Conservation (phyloP, 2,329 filamentous ascomycete genomes). For the Penicillium oxalicum region DNA sequence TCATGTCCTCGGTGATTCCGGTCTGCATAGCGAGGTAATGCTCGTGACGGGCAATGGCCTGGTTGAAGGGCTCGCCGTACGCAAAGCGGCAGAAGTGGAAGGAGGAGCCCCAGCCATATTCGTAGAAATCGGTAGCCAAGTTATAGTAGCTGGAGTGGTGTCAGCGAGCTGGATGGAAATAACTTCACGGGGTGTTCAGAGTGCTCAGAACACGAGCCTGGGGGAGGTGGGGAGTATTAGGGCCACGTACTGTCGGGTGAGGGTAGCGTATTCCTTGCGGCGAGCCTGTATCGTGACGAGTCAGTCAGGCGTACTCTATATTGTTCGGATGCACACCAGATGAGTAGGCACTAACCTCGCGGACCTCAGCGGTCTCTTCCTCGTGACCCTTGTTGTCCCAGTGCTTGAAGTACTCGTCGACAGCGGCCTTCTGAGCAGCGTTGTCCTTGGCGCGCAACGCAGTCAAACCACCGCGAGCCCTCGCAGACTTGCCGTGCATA, state of each 20-base stretch:
- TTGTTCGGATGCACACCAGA: not conserved
- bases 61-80: conserved; percentile 75
- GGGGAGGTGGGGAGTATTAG: not conserved
- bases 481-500: conserved; percentile 69
- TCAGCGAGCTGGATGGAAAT: conserved; percentile 3
- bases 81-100: conserved; percentile 98
- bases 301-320: conserved; percentile 5
- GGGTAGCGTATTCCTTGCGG: conserved; percentile 80
- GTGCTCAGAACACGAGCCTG: not conserved
- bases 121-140: conserved; percentile 90
- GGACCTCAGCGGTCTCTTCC: conserved; percentile 74
- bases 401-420: conserved; percentile 93
- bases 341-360: conserved; percentile 55
- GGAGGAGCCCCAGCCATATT: conserved; percentile 91
- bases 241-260: conserved; percentile 75
- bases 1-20: conserved; percentile 77
- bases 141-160: conserved; percentile 71
- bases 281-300: conserved; percentile 52
- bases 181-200: not conserved
- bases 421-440: conserved; percentile 69
- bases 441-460: conserved; percentile 83
- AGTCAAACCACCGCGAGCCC: conserved; percentile 65
- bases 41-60: conserved; percentile 92
- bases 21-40: conserved; percentile 94
- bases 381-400: conserved; percentile 79